Base-by-base conservation (phyloP, 1,284 basidiomycete genomes). In the Golubevia sp. region DNA sequence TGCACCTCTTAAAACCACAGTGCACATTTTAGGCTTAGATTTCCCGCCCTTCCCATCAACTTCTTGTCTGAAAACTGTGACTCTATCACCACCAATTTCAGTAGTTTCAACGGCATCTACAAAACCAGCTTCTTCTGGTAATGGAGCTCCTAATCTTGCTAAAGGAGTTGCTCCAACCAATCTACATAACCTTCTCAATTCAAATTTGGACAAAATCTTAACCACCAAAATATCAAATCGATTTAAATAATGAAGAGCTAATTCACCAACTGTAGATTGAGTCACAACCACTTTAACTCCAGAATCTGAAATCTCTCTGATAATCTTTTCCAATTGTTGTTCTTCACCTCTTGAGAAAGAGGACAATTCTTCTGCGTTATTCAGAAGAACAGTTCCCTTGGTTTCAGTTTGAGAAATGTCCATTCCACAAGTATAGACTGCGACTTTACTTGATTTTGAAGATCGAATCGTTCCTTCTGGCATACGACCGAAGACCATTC, bases 171-270 rank as follows among this genome's bases (percentile, higher is more conserved):
- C 97, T 66, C 94, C 93, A 65, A 96, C 92, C 73, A 99, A 94
- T 64, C 95, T 91, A 85, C 94, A 97, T 34, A 98, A 86, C 2
- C 97, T 88, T 55, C 95, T 91, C 20, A 99, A 89, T 71, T 99
- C 96, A 85, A 99, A 99, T 85, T 99, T 99, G 84, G 94, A 97
- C 64, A 97, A 88, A 34, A 99, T 92, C 85, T 98, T 98, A 86
- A 99, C 89, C 73, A 98, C 94, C 73, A 93, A 91, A 84, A 99
- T 95, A 85, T 90, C 88, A 86, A 92, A 88, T 59, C 96, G 89
- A 87, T 99, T 93, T 79, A 98, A 90, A 86, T 97, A 99, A 86
- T 99, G 97, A 70, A 97, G 87, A 2, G 96, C 94, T 55, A 99
- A 91, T 82, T 99, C 97, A 73, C 96, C 96, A 64, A 99, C 89